Conservation (phyloP, 2,329 filamentous ascomycete genomes). For the Alternaria solani region DNA sequence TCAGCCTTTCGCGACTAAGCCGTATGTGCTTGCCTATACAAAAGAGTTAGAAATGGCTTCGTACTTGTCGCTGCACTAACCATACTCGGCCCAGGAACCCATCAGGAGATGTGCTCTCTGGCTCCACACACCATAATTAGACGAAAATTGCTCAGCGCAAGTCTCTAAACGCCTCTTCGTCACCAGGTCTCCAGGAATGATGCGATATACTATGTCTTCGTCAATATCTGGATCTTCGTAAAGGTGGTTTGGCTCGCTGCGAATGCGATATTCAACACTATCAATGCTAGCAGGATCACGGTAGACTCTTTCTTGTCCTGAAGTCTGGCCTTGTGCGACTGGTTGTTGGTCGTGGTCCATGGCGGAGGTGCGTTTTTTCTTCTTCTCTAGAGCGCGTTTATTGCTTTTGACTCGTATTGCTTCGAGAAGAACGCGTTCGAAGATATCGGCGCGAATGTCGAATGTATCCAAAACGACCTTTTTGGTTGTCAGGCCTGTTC, state of each 20-base stretch:
- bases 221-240: slow-evolving; percentile 11
- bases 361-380: background rate
- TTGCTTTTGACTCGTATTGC: background rate
- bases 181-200: slow-evolving; percentile 7
- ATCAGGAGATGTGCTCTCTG: background rate
- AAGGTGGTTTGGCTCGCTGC: slow-evolving; percentile 4
- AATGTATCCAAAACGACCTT: background rate
- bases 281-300: background rate
- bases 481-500: background rate
- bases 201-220: slow-evolving; percentile 12
- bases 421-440: background rate
- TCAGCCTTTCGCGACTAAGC: slow-evolving; percentile 3
- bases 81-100: background rate
- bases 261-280: slow-evolving; percentile 7
- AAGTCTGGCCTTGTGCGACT: background rate
- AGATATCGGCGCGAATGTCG: background rate
- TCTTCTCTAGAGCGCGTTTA: background rate
- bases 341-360: background rate
- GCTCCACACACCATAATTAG: slow-evolving; percentile 6
- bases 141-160: slow-evolving; percentile 6
- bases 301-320: background rate
- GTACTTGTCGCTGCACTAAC: background rate
- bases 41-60: background rate
- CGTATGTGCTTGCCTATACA: slow-evolving; percentile 1
- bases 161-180: slow-evolving; percentile 2